phyloP scores from a whole-genome alignment of 2,329 filamentous ascomycete species.

The Zopfia rhizophila region DNA sequence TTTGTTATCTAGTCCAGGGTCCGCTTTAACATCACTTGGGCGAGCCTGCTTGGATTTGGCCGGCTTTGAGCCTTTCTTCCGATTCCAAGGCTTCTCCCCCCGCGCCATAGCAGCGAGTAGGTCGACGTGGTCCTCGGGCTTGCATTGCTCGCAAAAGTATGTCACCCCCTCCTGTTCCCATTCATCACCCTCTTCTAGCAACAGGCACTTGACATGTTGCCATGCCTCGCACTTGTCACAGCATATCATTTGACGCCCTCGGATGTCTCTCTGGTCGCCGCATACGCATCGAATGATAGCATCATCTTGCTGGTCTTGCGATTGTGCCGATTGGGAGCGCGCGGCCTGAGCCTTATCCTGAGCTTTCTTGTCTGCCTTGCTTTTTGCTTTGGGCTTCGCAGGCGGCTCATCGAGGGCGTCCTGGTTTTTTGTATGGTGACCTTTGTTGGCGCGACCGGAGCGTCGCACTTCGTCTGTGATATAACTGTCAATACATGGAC shows the following conservation, averaged over 20 bases:
- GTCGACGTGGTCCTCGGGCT: conserved; percentile 82
- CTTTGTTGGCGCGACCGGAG: conserved; percentile 95
- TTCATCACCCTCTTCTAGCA: conserved; percentile 78
- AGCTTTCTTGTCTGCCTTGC: conserved; percentile 56
- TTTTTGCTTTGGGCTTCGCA: conserved; percentile 60
- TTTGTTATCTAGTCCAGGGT: conserved; percentile 54
- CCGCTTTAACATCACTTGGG: conserved; percentile 68
- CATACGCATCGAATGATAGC: conserved; percentile 94
- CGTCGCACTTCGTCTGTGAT: conserved; percentile 82
- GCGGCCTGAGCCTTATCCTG: conserved; percentile 46
- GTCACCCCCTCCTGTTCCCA: conserved; percentile 41
- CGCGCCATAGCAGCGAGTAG: conserved; percentile 80
- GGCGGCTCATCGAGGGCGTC: conserved; percentile 61
- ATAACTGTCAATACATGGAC: conserved; percentile 37
- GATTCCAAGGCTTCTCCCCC: conserved; percentile 86
- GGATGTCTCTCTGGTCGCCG: conserved; percentile 81
- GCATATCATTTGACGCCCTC: conserved; percentile 91
- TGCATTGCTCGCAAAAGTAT: conserved; percentile 93
- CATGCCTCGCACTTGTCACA: conserved; percentile 93
- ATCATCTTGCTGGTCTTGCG: conserved; percentile 57
- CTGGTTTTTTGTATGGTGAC: conserved; percentile 89
- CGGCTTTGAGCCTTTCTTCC: conserved; percentile 66
- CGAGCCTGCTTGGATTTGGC: conserved; percentile 70
- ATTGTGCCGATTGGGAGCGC: conserved; percentile 41
- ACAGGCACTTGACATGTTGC: conserved; percentile 98